Base-by-base conservation (phyloP, 2,329 filamentous ascomycete species). In the Pseudofabraea citricarpa region DNA sequence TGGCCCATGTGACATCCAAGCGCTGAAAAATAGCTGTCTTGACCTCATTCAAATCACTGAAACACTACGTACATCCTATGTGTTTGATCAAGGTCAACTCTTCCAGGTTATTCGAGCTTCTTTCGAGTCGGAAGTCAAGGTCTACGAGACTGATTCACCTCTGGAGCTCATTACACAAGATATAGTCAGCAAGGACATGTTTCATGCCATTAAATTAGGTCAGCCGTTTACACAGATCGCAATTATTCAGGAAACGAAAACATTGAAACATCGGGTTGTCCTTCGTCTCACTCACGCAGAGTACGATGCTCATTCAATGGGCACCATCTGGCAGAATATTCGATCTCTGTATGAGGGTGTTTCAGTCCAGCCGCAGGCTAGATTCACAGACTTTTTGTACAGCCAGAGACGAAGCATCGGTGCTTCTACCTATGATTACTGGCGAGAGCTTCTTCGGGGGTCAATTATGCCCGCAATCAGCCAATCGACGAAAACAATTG, bases 391-490 rank as follows among this genome's bases (percentile, higher is more conserved):
- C 24, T 41, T 41, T 33, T 13, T 33, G 6, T 33, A 41, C 39
- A 20, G 19, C 6, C 39, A 31, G 24, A 41, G 31, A 15, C 39
- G 20, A 33, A 21, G 21, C 15, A 31, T 33, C 31, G 9, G 18
- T 41, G 15, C 18, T 33, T n/a, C 12, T 31, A 41, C 26, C 39
- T 41, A 44, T 44, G 10, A 33, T 8, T 41, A 41, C 23, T 41
- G 39, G 39, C 39, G 26, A 9, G 13, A 33, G 10, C 31, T 41
- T 20, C 26, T 41, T 5, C 12, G 32, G n/a, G 39, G 39, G 23
- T 41, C 39, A 13, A 19, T 16, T 33, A 41, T 41, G 39, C 39
- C 39, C 23, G 39, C 26, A 16, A 31, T 41, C 39, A 41, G 19
- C 31, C 26, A 23, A 41, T 31, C 39, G 18, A 22, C 39, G n/a